Base-by-base conservation (phyloP, 208 protist species). In the Acanthamoeba healyi region DNA sequence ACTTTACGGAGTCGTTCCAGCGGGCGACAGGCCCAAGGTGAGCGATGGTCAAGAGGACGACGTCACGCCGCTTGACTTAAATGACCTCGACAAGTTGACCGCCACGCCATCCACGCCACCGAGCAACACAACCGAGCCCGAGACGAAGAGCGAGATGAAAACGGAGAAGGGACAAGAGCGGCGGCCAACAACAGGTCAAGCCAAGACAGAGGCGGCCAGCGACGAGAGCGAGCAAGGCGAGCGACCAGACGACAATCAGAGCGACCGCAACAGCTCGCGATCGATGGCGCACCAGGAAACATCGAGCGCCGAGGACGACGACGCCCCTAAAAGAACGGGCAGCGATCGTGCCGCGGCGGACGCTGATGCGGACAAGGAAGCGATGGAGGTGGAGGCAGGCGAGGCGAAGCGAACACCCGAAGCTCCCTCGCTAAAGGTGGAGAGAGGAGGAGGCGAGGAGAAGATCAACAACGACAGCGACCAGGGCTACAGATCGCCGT, bases 11-110 rank as follows among this genome's bases (percentile, higher is more conserved):
- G 34, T 40, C 1, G 65, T 34, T 29, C 36, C 65, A 24, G n/a
- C n/a, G n/a, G 65, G n/a, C 36, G 65, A 74, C 65, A 74, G 36
- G 65, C 65, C 65, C 65, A 42, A 40, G 65, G 38, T 24, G 65
- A 74, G 65, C 65, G 32, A 74, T 12, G 54, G 22, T 61, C 15
- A 61, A 61, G 22, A 26, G 54, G 54, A 61, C 54, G 12, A n/a
- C n/a, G n/a, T n/a, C n/a, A n/a, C n/a, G 54, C 54, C 54, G 1
- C 1, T 0, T 29, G 29, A 67, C 29, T 15, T 67, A 29, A 36
- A 67, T 29, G n/a, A 67, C n/a, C 61, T 67, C 15, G 61, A 67
- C 61, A 36, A 36, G 61, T 2, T 29, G 5, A 38, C 29, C 12
- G 4, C 61, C 61, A 29, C 61, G 61, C 49, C 49, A 15, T 54